Evolutionary conservation across 2,329 filamentous ascomycete species (phyloP).

Genomic region (Fusarium sp.): DNA sequence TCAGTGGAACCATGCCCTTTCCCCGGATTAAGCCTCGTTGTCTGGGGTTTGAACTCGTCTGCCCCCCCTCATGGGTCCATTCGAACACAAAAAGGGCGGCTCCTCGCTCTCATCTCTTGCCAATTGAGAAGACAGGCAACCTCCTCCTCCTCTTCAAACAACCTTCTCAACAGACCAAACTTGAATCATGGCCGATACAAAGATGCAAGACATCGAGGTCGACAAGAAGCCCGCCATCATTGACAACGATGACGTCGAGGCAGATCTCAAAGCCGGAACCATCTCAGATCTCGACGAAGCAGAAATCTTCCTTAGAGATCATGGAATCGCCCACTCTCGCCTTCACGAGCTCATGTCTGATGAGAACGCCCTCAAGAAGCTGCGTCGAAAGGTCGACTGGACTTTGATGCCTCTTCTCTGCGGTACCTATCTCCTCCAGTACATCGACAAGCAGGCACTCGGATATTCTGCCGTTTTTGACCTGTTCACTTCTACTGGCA

Average conservation of each 20-base stretch:
- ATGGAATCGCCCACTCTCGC: slow-evolving; percentile 40
- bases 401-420: slow-evolving; percentile 64
- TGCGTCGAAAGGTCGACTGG: slow-evolving; percentile 60
- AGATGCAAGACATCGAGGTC: slow-evolving; percentile 32
- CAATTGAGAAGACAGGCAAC: slow-evolving; percentile 5
- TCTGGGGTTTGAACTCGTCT: too few relatives aligned
- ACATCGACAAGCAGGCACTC: slow-evolving; percentile 68
- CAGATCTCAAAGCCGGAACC: slow-evolving; percentile 41
- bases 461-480: slow-evolving; percentile 69
- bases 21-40: slow-evolving; percentile 39
- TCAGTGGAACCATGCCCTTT: slow-evolving; percentile 31
- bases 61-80: background rate
- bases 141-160: background rate
- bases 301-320: slow-evolving; percentile 44
- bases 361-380: slow-evolving; percentile 42
- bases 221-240: slow-evolving; percentile 40
- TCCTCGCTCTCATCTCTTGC: slow-evolving; percentile 1
- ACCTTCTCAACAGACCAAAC: background rate
- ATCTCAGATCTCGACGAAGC: slow-evolving; percentile 45
- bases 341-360: slow-evolving; percentile 43
- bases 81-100: slow-evolving; percentile 32
- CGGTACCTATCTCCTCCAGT: slow-evolving; percentile 64
- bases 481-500: slow-evolving; percentile 61
- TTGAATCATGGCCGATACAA: slow-evolving; percentile 32
- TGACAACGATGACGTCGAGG: slow-evolving; percentile 39